Conservation (phyloP, 768 basidiomycete species). For the Podaxis sp. region DNA sequence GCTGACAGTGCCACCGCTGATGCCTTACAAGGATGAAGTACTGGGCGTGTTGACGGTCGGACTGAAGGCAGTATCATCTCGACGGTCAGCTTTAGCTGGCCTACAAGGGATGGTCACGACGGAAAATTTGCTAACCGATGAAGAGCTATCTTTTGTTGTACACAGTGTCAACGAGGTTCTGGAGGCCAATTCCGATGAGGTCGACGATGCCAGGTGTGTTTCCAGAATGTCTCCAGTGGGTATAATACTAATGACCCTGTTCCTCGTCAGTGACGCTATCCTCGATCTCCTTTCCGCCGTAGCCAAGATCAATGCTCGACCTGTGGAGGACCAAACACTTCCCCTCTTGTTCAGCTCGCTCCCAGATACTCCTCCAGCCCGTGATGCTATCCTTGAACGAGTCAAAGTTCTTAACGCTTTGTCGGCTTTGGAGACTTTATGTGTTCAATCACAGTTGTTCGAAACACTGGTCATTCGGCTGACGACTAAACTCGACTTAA, state of each 20-base stretch:
- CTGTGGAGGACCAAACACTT: conserved; percentile 70
- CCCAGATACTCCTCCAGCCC: conserved; percentile 59
- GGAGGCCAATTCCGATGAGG: conserved; percentile 42
- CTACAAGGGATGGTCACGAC: conserved; percentile 67
- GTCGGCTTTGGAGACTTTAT: conserved; percentile 65
- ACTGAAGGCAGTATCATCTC: conserved; percentile 44
- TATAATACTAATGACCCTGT: not conserved
- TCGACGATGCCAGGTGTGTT: conserved; percentile 50
- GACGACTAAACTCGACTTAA: conserved; percentile 67
- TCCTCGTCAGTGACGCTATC: conserved; percentile 44
- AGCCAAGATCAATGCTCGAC: conserved; percentile 51
- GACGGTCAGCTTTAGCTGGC: conserved; percentile 58
- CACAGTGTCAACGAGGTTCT: conserved; percentile 72
- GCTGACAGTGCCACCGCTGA: conserved; percentile 31
- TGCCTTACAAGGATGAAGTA: conserved; percentile 71
- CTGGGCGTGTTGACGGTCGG: conserved; percentile 61
- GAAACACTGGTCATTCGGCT: conserved; percentile 78
- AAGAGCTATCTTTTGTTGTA: conserved; percentile 78
- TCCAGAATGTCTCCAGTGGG: too few relatives aligned
- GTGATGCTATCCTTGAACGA: conserved; percentile 52
- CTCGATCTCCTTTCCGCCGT: conserved; percentile 63
- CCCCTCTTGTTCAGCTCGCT: conserved; percentile 75
- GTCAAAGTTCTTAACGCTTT: conserved; percentile 65
- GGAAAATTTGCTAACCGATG: conserved; percentile 53
- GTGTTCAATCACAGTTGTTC: conserved; percentile 73